Base-by-base conservation (phyloP, 2,329 filamentous ascomycete species). In the Cryoendolithus antarcticus region DNA sequence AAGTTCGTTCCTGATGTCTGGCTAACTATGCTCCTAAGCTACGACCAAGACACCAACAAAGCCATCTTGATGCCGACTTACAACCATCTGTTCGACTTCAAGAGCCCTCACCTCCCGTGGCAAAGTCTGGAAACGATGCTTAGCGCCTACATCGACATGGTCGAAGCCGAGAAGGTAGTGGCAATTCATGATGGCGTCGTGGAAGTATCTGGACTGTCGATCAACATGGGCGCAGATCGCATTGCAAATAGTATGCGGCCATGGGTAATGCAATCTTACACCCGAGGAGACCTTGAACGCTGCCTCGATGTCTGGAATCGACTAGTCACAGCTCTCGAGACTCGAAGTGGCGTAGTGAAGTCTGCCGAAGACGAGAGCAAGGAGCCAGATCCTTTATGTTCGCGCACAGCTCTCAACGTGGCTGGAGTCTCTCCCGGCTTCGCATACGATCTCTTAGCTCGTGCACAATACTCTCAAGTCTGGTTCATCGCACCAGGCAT, bases 41-140 rank as follows among this genome's bases (percentile, higher is more conserved):
- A 47, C 28, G 55, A 58, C 34, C 55, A 58, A 37, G 44, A 51
- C 35, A 52, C 48, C 3, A 42, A 53, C 13, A 44, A 42, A 27
- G 55, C 54, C 11, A 46, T 58, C 7, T 43, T 57, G 38, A 58
- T 58, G 55, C 55, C 55, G 7, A 57, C 55, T 3, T 57, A 57
- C 35, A 45, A 56, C 36, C 55, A 58, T 42, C 36, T 58, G 5
- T 56, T 55, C 38, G 47, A 57, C 35, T 37, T 58, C 9, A 51
- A 41, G n/a, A 48, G 52, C 37, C 28, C 42, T 6, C 46, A 50
- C n/a, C 41, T 58, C 9, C 55, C 54, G 2, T 58, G 55, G 56
- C 56, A 58, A 36, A 48, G 44, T n/a, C 45, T 59, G n/a, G 56
- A 59, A 38, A 45, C 45, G 2, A 53, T 59, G 13, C 38, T 59